Percentiles rank a stretch among this genome's conserved stretches.
Evolutionary conservation across 164 flowering plant species (phyloP).

Genomic region (Tinospora cordifolia): DNA sequence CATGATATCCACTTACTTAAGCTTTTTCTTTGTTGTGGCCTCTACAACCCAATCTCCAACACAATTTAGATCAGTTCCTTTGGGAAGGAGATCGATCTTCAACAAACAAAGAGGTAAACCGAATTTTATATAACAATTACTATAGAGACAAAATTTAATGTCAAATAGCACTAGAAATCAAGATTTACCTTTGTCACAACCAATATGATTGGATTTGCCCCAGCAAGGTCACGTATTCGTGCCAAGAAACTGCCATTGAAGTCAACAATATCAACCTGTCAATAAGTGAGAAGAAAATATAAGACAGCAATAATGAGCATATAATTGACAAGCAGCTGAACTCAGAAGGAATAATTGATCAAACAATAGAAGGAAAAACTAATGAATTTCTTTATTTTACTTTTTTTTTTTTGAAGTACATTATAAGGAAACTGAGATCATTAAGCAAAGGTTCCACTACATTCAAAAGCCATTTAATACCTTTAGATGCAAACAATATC

Average conservation of each 20-base stretch:
- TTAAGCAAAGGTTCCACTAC: too few species aligned
- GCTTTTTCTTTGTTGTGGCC: conserved; percentile 79
- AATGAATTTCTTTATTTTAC: not conserved
- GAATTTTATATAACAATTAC: not conserved
- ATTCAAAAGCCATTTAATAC: too few species aligned
- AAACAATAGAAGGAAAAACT: not conserved
- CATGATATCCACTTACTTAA: conserved; percentile 52
- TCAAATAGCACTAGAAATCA: not conserved
- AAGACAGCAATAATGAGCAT: conserved; percentile 2
- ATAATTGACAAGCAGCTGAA: not conserved
- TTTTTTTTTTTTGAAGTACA: not conserved
- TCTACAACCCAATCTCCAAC: conserved; percentile 98
- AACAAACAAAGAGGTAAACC: conserved; percentile 10
- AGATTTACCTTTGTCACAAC: conserved; percentile 81
- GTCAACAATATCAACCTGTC: conserved; percentile 93
- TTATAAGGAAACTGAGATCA: not conserved
- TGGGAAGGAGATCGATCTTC: conserved; percentile 95
- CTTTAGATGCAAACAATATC: too few species aligned
- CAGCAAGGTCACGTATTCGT: conserved; percentile 87
- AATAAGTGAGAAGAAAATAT: conserved; percentile 2
- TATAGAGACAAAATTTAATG: not conserved
- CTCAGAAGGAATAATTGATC: not conserved
- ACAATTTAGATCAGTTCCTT: conserved; percentile 88
- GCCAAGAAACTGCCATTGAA: conserved; percentile 97
- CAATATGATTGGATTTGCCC: conserved; percentile 91